These are phyloP conservation scores for Nigrograna mackinnonii DNA, from an alignment of 2,329 filamentous ascomycete genomes.

Conservation along the genomic window DNA sequence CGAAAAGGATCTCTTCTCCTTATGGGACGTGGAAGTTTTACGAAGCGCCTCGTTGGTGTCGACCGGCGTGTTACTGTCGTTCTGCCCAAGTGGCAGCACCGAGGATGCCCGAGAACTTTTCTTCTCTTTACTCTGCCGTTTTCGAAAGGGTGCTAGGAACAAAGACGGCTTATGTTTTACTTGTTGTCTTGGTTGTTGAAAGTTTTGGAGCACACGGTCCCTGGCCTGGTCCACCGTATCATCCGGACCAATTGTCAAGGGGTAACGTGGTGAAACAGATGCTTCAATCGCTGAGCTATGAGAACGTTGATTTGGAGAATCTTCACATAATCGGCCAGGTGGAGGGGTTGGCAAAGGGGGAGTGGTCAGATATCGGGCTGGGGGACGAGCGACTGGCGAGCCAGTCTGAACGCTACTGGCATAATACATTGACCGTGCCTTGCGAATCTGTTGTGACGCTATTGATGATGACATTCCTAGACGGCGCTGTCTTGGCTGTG, in stretches of 20 bases:
- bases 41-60: too few relatives aligned
- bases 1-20: conserved; percentile 65
- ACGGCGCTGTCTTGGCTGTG: conserved; percentile 26
- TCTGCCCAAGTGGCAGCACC: too few relatives aligned
- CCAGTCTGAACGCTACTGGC: conserved; percentile 42
- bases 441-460: conserved; percentile 39
- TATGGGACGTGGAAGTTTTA: conserved; percentile 22
- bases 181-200: conserved; percentile 43
- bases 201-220: conserved; percentile 45
- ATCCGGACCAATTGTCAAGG: conserved; percentile 24
- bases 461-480: conserved; percentile 26
- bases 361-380: conserved; percentile 34
- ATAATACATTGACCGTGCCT: conserved; percentile 43
- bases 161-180: conserved; percentile 48
- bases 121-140: conserved; percentile 38
- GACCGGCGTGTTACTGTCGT: too few relatives aligned
- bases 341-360: conserved; percentile 16
- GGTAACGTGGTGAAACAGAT: conserved; percentile 23
- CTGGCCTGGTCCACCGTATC: conserved; percentile 37
- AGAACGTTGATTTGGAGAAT: not conserved
- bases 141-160: conserved; percentile 49
- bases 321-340: conserved; percentile 5
- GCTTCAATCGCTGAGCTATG: conserved; percentile 16
- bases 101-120: too few relatives aligned
- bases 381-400: conserved; percentile 37